These are phyloP conservation scores for Blumeria hordei DNA, from an alignment of 2,329 filamentous ascomycete species.

Conservation along the genomic window DNA sequence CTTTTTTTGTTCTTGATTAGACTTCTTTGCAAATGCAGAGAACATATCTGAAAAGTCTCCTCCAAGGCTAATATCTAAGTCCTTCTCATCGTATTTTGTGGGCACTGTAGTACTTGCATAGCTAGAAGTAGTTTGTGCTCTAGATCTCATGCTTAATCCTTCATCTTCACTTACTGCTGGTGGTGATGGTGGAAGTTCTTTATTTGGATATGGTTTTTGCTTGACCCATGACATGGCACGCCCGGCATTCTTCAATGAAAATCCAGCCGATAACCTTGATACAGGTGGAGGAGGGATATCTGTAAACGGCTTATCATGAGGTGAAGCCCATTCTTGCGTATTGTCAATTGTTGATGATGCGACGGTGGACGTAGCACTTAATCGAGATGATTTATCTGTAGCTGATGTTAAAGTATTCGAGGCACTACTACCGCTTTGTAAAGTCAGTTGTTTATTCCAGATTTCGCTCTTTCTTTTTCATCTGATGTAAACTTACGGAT, in stretches of 20 bases:
- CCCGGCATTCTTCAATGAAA: constrained; percentile 14
- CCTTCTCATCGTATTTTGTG: constrained; percentile 12
- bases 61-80: constrained; percentile 13
- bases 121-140: constrained; percentile 14
- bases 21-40: constrained; percentile 12
- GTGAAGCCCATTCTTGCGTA: constrained; percentile 11
- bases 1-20: constrained; percentile 9
- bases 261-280: constrained; percentile 11
- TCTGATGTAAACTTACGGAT: constrained; percentile 13
- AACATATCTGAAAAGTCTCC: constrained; percentile 17
- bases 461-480: neutral
- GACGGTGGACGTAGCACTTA: constrained; percentile 15
- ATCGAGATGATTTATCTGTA: constrained; percentile 15
- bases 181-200: constrained; percentile 8
- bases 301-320: constrained; percentile 12
- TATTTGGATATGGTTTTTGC: constrained; percentile 10
- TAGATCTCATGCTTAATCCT: constrained; percentile 7
- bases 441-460: constrained; percentile 4
- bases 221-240: constrained; percentile 15
- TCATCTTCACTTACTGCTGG: constrained; percentile 6
- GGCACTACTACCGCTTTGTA: constrained; percentile 15
- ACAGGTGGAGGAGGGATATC: constrained; percentile 13
- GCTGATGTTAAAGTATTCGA: constrained; percentile 16
- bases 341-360: constrained; percentile 14
- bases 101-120: constrained; percentile 16